These are phyloP conservation scores for Casuarina equisetifolia DNA, from an alignment of 306 rosid species.

Conservation along the genomic window DNA sequence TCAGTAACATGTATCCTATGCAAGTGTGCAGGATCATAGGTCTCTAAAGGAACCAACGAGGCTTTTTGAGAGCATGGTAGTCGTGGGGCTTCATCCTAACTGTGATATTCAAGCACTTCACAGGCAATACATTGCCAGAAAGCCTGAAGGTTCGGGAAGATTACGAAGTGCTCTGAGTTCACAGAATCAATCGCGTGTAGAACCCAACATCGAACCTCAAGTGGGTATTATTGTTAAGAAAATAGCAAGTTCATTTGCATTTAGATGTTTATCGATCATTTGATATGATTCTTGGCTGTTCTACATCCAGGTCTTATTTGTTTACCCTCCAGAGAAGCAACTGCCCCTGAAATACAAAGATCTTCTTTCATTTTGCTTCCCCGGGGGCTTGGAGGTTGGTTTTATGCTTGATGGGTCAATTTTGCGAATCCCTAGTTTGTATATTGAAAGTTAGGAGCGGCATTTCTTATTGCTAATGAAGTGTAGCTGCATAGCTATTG, in stretches of 20 bases:
- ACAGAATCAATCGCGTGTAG: conserved; percentile 74
- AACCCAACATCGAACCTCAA: conserved; percentile 91
- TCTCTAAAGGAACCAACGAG: conserved; percentile 82
- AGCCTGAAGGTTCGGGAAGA: conserved; percentile 63
- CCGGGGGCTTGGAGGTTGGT: conserved; percentile 91
- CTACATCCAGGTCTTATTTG: conserved; percentile 71
- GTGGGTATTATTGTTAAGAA: conserved; percentile 37
- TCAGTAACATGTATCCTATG: conserved; percentile 25
- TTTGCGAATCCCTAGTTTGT: not conserved
- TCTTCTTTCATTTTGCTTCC: conserved; percentile 93
- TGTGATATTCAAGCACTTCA: conserved; percentile 81
- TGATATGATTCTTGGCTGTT: not conserved
- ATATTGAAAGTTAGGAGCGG: conserved; percentile 2
- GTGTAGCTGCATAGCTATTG: not conserved
- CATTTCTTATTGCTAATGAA: not conserved
- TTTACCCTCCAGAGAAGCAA: conserved; percentile 85
- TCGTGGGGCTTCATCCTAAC: conserved; percentile 90
- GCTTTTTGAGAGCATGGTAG: conserved; percentile 94
- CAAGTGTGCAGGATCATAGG: conserved; percentile 77
- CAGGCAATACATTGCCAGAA: conserved; percentile 64
- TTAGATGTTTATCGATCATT: not conserved
- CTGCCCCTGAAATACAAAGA: conserved; percentile 83
- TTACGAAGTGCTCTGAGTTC: conserved; percentile 61
- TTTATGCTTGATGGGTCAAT: conserved; percentile 19
- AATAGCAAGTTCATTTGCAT: not conserved